Evolutionary conservation across 805 yeast genomes (phyloP), one percentile per base, ranked within the genome.

Genomic region (Hanseniaspora singularis): DNA sequence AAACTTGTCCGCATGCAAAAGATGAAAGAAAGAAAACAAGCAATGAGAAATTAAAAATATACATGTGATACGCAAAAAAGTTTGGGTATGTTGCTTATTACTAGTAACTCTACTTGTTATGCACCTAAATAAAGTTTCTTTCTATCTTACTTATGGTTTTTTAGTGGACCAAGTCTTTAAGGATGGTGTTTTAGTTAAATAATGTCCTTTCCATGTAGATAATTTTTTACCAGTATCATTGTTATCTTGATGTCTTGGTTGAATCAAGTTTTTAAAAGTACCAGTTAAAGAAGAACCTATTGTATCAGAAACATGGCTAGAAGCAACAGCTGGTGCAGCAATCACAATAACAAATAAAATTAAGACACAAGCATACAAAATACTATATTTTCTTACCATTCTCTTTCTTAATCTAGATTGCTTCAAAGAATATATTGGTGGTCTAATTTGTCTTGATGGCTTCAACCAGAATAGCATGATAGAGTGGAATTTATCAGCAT

Each of bases 391-490:
- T 67, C 83, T 79, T 31, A 92, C 95, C 94, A 92, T 89, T 71
- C 98, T 81, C 81, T 82, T 86, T 67, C 98, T 82, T 66, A 88
- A 78, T 69, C 85, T 81, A 49, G 94, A 89, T 71, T 92, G 97
- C 70, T 92, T 92, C 69, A 89, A 72, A 16, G 97, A 86, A 70
- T 86, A 88, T 63, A 92, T 87, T 58, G 98, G 97, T 52, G 96
- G 96, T 68, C 97, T 83, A 61, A 92, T 88, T 70, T 87, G 95
- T 69, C 94, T 81, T 52, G 92, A 73, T 49, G 98, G 98, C 64
- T 86, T 84, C 69, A 94, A 81, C 99, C 99, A 92, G 81, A 92
- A 92, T 67, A 92, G 73, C 94, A 89, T 81, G 65, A 87, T 79
- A 38, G 98, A 89, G 68, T 92, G 99, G 95, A 95, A 87, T 71